A percentile compares a stretch with the other conserved stretches of the same genome.
These are phyloP conservation scores for Cicer chorassanicum DNA, from an alignment of 306 rosid species.

Conservation along the genomic window DNA sequence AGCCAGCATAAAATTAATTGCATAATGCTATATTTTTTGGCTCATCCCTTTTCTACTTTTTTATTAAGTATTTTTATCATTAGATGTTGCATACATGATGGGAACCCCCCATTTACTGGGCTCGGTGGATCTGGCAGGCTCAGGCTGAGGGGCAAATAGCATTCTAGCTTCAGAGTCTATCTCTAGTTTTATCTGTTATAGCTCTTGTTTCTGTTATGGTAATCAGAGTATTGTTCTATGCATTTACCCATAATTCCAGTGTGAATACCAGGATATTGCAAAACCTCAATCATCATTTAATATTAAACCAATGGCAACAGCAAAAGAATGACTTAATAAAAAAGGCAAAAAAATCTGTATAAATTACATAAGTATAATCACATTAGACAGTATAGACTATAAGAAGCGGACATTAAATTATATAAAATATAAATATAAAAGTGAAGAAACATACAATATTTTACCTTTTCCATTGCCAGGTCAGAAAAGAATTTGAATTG, in stretches of 20 bases:
- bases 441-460: constrained; percentile 33
- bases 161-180: not conserved
- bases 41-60: not conserved
- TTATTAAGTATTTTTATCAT: constrained; percentile 4
- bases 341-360: not conserved
- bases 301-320: not conserved
- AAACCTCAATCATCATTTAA: not conserved
- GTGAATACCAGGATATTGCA: not conserved
- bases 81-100: not conserved
- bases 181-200: too few species aligned
- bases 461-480: constrained; percentile 74
- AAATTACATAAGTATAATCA: not conserved
- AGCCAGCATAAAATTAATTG: not conserved
- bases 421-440: constrained; percentile 7
- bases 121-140: not conserved
- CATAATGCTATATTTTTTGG: not conserved
- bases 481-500: constrained; percentile 96
- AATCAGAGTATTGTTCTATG: not conserved
- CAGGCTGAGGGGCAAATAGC: not conserved
- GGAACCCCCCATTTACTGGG: not conserved
- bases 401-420: not conserved
- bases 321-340: not conserved
- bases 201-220: not conserved
- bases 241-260: not conserved
- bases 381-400: not conserved